These are phyloP conservation scores for slime mould (Dictyostelium discoideum) DNA, from an alignment of 78 protist genomes.

Conservation along the genomic window dicty_2.7 NC_007090.3:1555501-1556000, in stretches of 20 bases:
- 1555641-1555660: background rate
- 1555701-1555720: slow-evolving; percentile 7
- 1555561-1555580: background rate
- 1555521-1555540: no score
- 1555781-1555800: background rate
- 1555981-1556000: background rate
- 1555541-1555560: no score
- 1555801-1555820: background rate
- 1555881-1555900: background rate
- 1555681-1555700: slow-evolving; percentile 18
- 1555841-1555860: slow-evolving; percentile 34
- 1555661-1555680: slow-evolving; percentile 37
- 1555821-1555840: background rate
- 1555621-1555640: background rate
- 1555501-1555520: no score
- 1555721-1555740: background rate
- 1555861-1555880: slow-evolving; percentile 24
- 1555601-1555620: slow-evolving; percentile 1
- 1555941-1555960: background rate
- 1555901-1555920: background rate
- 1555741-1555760: background rate
- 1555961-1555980: background rate
- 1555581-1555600: background rate
- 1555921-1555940: background rate
- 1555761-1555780: background rate